Conservation (phyloP, 129 eudicot species). For the Flaveria trinervia region DNA sequence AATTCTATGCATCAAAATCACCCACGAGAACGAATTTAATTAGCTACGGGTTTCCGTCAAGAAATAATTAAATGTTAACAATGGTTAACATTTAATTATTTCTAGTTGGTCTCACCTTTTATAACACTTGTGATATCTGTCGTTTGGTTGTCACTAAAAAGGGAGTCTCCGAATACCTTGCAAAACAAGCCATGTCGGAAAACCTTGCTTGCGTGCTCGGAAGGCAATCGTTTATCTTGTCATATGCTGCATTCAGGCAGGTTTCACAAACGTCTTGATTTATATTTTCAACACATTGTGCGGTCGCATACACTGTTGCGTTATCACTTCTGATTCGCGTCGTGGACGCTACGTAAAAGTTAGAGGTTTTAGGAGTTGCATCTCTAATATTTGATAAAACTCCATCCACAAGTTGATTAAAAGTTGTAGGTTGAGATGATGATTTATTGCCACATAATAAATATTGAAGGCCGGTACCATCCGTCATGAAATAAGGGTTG, state of each 20-base stretch:
- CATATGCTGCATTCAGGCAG: conserved; percentile 54
- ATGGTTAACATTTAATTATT: not conserved
- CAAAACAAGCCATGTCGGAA: conserved; percentile 57
- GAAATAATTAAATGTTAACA: too few relatives aligned
- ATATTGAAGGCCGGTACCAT: conserved; percentile 44
- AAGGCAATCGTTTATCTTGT: conserved; percentile 42
- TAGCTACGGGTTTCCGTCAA: too few relatives aligned
- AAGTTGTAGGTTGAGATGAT: conserved; percentile 45
- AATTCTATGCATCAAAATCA: not conserved
- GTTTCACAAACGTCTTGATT: conserved; percentile 36
- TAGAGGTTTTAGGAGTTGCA: conserved; percentile 54
- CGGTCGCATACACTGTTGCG: conserved; percentile 44
- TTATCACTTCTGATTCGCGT: conserved; percentile 35
- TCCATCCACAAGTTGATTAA: conserved; percentile 26
- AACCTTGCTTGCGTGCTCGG: conserved; percentile 58
- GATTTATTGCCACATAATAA: conserved; percentile 52
- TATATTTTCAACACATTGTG: conserved; percentile 49
- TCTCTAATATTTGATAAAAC: conserved; percentile 43
- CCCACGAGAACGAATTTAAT: too few relatives aligned
- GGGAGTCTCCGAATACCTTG: conserved; percentile 47
- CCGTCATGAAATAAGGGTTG: conserved; percentile 38
- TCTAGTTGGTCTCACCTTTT: conserved; percentile 37
- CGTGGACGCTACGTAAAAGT: conserved; percentile 50
- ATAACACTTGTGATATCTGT: conserved; percentile 44
- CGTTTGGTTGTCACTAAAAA: conserved; percentile 44